Base-by-base conservation (phyloP, 2,329 filamentous ascomycete species). In the Dactylellina parvicollis region DNA sequence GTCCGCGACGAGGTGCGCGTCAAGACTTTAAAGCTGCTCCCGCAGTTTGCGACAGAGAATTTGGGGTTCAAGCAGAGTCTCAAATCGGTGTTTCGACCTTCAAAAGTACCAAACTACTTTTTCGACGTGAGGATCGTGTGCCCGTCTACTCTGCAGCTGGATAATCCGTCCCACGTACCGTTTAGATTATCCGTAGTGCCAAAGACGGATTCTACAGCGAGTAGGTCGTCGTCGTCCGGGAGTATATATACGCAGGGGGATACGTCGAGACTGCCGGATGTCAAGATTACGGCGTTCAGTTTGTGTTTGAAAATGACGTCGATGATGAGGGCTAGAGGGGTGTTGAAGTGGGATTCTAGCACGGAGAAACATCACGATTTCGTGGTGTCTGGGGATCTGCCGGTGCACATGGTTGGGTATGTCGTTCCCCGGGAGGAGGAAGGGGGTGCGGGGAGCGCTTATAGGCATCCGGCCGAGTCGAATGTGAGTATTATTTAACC, bases 321-420 rank as follows among this genome's bases (percentile, higher is more conserved):
- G 5, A 26, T 60, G 69, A 73, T 73, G 69, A 34, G 69, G 12
- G 69, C 69, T 18, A 40, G 69, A 8, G 18, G 28, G 4, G n/a
- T 72, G 16, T 22, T 24, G 30, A 66, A 66, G 9, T 66, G 60
- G 60, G 54, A 73, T 32, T 16, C 46, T 0, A 38, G 2, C 0
- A 40, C 52, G n/a, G 60, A 61, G 16, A 66, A 66, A 24, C 36
- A 61, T 18, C 69, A 73, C 14, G 69, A 73, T 8, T 73, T 60
- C 18, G 54, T 46, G 10, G 36, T 73, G 1, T 42, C 52, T 10
- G 36, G 54, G 7, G 69, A 66, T 38, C 22, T 73, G 9, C 69
- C 69, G 7, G 34, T 46, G n/a, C 54, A 61, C 30, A 66, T 73
- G 47, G 60, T 73, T 4, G 69, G 69, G 7, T 73, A 73, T 30